A percentile compares a stretch with the other conserved stretches of the same genome.
Evolutionary conservation across 805 yeast species (phyloP).

Genomic region (Clavispora asparagi): DNA sequence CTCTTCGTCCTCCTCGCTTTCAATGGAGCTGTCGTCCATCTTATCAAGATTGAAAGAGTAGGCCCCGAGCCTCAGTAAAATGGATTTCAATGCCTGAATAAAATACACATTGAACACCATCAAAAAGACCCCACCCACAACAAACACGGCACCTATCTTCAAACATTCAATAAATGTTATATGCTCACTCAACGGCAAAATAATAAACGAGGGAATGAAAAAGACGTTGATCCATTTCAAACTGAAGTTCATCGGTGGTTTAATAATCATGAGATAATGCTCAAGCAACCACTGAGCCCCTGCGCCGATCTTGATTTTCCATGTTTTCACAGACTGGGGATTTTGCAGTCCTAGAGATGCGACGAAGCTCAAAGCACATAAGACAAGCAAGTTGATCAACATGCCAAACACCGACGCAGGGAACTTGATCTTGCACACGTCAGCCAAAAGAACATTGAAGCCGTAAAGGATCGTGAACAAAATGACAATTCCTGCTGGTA

Average conservation of each 20-base stretch:
- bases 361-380: constrained; percentile 33
- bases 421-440: constrained; percentile 45
- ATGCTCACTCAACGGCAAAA: constrained; percentile 62
- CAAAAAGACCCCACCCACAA: constrained; percentile 52
- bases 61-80: constrained; percentile 6
- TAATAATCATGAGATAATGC: constrained; percentile 34
- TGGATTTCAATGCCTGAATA: constrained; percentile 25
- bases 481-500: constrained; percentile 46
- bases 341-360: constrained; percentile 5
- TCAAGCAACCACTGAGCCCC: constrained; percentile 20
- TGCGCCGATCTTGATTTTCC: constrained; percentile 10
- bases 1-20: constrained; percentile 13
- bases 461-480: constrained; percentile 48
- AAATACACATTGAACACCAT: constrained; percentile 42
- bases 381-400: constrained; percentile 49
- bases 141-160: constrained; percentile 69
- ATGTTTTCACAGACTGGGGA: no score
- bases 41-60: constrained; percentile 5
- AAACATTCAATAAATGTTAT: constrained; percentile 65
- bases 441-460: constrained; percentile 40
- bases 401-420: constrained; percentile 71
- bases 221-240: constrained; percentile 75
- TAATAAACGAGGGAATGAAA: constrained; percentile 73
- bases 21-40: constrained; percentile 9
- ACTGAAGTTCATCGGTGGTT: constrained; percentile 64